Percentiles rank a stretch among this genome's conserved stretches.
Evolutionary conservation across 2,329 filamentous ascomycete genomes (phyloP).

Genomic region (Cladorrhinum sp.): DNA sequence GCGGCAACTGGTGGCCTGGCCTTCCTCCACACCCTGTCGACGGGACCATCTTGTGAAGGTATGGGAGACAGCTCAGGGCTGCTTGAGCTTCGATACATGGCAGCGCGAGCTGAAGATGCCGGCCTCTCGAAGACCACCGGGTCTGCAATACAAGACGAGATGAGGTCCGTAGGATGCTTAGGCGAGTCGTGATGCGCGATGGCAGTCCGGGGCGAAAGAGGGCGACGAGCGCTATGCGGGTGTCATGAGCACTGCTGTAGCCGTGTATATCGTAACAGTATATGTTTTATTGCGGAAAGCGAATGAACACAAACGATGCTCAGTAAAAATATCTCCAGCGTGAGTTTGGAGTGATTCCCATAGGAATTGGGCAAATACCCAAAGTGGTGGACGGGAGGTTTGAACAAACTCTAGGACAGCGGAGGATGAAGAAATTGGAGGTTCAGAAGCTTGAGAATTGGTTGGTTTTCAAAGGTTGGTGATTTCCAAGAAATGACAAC

Average conservation of each 20-base stretch:
- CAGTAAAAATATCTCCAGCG: constrained; percentile 1
- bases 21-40: constrained; percentile 23
- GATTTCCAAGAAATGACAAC: constrained; percentile 2
- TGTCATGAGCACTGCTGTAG: neutral
- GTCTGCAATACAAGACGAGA: neutral
- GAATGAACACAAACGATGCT: constrained; percentile 13
- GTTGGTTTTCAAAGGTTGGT: neutral
- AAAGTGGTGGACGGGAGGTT: constrained; percentile 3
- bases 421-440: constrained; percentile 2
- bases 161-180: constrained; percentile 2
- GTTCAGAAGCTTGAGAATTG: neutral
- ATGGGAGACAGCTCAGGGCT: constrained; percentile 5
- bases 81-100: constrained; percentile 13
- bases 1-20: constrained; percentile 42
- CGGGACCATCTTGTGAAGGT: constrained; percentile 19
- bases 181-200: neutral
- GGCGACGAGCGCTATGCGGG: neutral
- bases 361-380: constrained; percentile 16
- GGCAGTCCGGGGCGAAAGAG: constrained; percentile 6
- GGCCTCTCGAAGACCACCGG: neutral
- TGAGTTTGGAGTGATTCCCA: constrained; percentile 5
- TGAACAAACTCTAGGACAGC: constrained; percentile 9
- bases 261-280: neutral
- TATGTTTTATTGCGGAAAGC: neutral
- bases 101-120: neutral